Evolutionary conservation across 2,329 filamentous ascomycete genomes (phyloP).

Genomic region (Monosporascus sp.): DNA sequence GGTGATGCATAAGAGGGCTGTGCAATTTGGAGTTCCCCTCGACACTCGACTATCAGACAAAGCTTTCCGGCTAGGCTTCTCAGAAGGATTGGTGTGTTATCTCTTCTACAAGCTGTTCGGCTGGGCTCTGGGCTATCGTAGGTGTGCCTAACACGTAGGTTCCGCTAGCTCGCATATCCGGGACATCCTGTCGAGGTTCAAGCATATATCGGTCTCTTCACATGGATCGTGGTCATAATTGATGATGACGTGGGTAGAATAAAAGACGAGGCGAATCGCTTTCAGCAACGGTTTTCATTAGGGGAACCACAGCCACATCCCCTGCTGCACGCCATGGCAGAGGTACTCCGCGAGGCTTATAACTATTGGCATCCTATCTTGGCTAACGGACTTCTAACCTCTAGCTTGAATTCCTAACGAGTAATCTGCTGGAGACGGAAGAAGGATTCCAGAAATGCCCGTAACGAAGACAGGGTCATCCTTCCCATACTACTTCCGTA

Average conservation of each 20-base stretch:
- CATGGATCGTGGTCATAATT: slow-evolving; percentile 18
- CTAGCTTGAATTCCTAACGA: slow-evolving; percentile 14
- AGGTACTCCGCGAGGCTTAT: slow-evolving; percentile 11
- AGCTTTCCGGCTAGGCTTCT: slow-evolving; percentile 13
- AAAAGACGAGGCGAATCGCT: slow-evolving; percentile 10
- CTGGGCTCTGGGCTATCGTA: background rate
- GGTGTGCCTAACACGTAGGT: background rate
- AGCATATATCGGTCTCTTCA: slow-evolving; percentile 15
- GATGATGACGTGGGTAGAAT: slow-evolving; percentile 15
- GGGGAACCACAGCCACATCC: slow-evolving; percentile 12
- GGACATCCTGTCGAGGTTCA: slow-evolving; percentile 11
- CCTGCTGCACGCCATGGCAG: slow-evolving; percentile 10
- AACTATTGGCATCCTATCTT: slow-evolving; percentile 12
- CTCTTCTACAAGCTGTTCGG: background rate
- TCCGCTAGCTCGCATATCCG: slow-evolving; percentile 14
- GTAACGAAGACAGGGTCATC: slow-evolving; percentile 8
- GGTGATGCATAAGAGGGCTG: slow-evolving; percentile 15
- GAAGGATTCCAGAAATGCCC: slow-evolving; percentile 12
- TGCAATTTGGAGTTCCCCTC: slow-evolving; percentile 12
- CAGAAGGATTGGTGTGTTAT: slow-evolving; percentile 11
- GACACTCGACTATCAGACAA: slow-evolving; percentile 14
- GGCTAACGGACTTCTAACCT: slow-evolving; percentile 13
- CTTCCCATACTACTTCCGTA: slow-evolving; percentile 15
- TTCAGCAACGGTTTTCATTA: slow-evolving; percentile 13
- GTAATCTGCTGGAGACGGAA: slow-evolving; percentile 16